Base-by-base conservation (phyloP, 192 early-diverging fungal genomes). In the Rhizophagus prolifer region DNA sequence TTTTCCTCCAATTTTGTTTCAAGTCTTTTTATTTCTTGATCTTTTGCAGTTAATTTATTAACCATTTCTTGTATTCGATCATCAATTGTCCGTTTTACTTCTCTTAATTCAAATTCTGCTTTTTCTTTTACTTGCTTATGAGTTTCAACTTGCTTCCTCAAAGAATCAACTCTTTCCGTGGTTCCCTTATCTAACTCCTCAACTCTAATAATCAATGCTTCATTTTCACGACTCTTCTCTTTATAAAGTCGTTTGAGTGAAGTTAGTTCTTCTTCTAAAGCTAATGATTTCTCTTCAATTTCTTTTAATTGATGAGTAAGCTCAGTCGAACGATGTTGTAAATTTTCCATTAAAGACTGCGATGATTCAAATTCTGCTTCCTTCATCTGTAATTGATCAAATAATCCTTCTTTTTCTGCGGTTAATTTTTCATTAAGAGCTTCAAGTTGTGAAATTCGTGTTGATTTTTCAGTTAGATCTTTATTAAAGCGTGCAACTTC, bases 361-460 rank as follows among this genome's bases (percentile, higher is more conserved):
- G 88, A 89, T 21, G 85, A 86, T 74, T 89, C 88, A 72, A 86
- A 87, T 77, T 89, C 86, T 13, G 88, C 88, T 58, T 86, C 84
- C 74, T 86, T 89, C 47, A 86, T 80, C 63, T 89, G 88, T 7
- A 88, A 80, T 54, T 89, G 84, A 59, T 89, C 88, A 82, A 85
- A 86, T 70, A 84, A 75, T 54, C 74, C 63, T 9, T 86, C 82
- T 76, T 85, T 86, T 71, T 83, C 81, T 23, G 85, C 81, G 5
- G 80, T 69, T 34, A 82, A 72, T 74, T 87, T 86, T 58, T 82
- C 83, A 58, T 83, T 81, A 63, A 82, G 80, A 2, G 79, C 76
- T 58, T 82, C 79, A 4, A 86, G 73, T 8, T 81, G 78, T 13
- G 78, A 34, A 34, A 85, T 66, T 63, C 85, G 86, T 7, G 78